phyloP scores from a whole-genome alignment of 1,284 basidiomycete genomes.

The Sporisorium graminicola region DNA sequence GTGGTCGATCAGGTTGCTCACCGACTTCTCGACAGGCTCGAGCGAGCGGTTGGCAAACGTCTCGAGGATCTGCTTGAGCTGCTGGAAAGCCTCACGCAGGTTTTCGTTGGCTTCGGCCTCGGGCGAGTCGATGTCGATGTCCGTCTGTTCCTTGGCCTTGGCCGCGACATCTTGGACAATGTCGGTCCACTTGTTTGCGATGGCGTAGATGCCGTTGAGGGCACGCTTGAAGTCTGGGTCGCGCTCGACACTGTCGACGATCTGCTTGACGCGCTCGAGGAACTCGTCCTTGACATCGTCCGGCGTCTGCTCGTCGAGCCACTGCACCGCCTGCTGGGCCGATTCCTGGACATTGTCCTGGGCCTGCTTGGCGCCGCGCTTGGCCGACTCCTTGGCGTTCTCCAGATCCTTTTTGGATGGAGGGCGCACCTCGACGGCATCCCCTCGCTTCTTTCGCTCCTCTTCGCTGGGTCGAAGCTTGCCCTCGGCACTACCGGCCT shows the following conservation, averaged over 20 bases:
- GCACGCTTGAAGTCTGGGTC: slow-evolving; percentile 71
- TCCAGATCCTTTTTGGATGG: slow-evolving; percentile 69
- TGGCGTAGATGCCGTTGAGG: slow-evolving; percentile 70
- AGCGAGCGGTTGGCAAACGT: slow-evolving; percentile 67
- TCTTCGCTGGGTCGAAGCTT: slow-evolving; percentile 61
- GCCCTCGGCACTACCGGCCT: slow-evolving; percentile 60
- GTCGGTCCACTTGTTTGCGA: slow-evolving; percentile 72
- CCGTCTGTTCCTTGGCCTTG: slow-evolving; percentile 70
- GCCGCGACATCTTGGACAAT: slow-evolving; percentile 71
- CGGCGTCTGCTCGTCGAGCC: slow-evolving; percentile 72
- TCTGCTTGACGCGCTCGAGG: slow-evolving; percentile 71
- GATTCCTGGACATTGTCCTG: slow-evolving; percentile 58
- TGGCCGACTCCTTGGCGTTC: slow-evolving; percentile 69
- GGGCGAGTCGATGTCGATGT: slow-evolving; percentile 70
- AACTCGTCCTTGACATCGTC: slow-evolving; percentile 71
- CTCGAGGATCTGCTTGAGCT: slow-evolving; percentile 71
- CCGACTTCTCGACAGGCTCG: slow-evolving; percentile 63
- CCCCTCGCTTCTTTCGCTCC: slow-evolving; percentile 64
- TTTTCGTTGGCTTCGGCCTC: slow-evolving; percentile 70
- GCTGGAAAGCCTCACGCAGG: slow-evolving; percentile 70
- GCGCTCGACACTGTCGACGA: slow-evolving; percentile 63
- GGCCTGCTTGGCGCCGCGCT: slow-evolving; percentile 68
- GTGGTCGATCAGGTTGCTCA: slow-evolving; percentile 70
- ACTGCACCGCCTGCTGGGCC: slow-evolving; percentile 58
- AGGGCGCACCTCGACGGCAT: slow-evolving; percentile 46